These are phyloP conservation scores for Phaffia tasmanica DNA, from an alignment of 768 basidiomycete species.

Conservation along the genomic window DNA sequence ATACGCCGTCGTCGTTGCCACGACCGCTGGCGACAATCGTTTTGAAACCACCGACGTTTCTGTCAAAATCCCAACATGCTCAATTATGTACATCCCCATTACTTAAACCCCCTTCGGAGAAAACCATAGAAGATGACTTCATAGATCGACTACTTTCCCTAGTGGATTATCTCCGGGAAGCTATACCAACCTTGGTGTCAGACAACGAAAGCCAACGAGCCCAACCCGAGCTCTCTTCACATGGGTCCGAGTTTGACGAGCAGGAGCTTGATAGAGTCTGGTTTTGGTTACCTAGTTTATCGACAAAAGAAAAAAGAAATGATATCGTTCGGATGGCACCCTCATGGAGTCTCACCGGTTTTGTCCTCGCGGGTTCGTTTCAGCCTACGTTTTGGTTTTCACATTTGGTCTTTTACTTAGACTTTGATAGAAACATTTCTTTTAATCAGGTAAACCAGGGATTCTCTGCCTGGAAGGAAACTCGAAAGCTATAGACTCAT, in stretches of 20 bases:
- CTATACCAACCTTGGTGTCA: constrained; percentile 1
- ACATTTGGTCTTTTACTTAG: no score
- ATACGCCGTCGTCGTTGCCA: neutral
- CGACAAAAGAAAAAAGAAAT: constrained; percentile 37
- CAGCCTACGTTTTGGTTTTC: neutral
- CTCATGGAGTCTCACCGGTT: constrained; percentile 37
- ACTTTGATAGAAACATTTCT: neutral
- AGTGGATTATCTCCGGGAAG: constrained; percentile 15
- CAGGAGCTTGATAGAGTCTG: constrained; percentile 34
- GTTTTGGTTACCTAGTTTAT: constrained; percentile 40
- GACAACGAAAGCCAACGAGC: neutral
- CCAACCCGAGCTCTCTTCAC: no score
- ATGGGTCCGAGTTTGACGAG: neutral
- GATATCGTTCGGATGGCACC: constrained; percentile 38
- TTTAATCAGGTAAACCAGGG: constrained; percentile 38
- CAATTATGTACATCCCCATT: neutral
- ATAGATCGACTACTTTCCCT: neutral
- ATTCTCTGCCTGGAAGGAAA: constrained; percentile 40
- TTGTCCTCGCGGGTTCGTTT: constrained; percentile 35
- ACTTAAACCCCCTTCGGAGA: neutral
- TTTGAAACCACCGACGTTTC: neutral
- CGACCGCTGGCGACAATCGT: neutral
- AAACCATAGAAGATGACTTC: constrained; percentile 7
- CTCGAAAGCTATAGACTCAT: constrained; percentile 32
- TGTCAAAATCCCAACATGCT: neutral